Evolutionary conservation across 345 rosid species (phyloP).

Genomic region (Leavenworthia alabamica): DNA sequence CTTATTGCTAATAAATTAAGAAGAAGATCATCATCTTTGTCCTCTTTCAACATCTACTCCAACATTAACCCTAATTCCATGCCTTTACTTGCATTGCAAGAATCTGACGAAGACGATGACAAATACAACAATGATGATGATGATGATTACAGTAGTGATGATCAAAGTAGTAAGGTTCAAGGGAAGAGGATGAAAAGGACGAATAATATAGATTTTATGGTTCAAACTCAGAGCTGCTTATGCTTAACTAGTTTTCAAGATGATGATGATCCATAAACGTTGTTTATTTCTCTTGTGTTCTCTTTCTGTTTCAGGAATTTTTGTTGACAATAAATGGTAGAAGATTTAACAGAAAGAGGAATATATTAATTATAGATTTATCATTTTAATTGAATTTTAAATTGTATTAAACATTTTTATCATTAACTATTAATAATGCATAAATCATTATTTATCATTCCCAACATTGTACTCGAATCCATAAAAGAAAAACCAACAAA

Average conservation of each 20-base stretch:
- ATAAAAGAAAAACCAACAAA: no score
- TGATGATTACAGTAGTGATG: conserved; percentile 13
- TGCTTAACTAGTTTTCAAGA: conserved; percentile 16
- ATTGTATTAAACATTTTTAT: background rate
- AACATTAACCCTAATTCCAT: conserved; percentile 58
- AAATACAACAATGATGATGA: background rate
- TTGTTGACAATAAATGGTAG: background rate
- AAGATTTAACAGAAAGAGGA: background rate
- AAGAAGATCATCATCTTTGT: conserved; percentile 27
- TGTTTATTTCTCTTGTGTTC: background rate
- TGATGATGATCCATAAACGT: background rate
- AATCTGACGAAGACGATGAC: conserved; percentile 30
- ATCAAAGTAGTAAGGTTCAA: background rate
- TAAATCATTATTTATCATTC: background rate
- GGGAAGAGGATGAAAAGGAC: conserved; percentile 26
- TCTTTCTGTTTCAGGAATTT: background rate
- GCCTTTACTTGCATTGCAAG: conserved; percentile 59
- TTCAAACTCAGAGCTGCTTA: conserved; percentile 23
- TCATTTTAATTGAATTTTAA: background rate
- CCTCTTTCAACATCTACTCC: conserved; percentile 38
- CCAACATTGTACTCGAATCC: background rate
- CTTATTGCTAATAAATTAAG: conserved; percentile 45
- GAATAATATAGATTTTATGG: conserved; percentile 4
- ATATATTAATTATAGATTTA: background rate
- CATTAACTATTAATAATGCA: background rate